Conservation (phyloP, 202 grass and related monocot genomes). For the Bolboschoenoplectus hybrid region DNA sequence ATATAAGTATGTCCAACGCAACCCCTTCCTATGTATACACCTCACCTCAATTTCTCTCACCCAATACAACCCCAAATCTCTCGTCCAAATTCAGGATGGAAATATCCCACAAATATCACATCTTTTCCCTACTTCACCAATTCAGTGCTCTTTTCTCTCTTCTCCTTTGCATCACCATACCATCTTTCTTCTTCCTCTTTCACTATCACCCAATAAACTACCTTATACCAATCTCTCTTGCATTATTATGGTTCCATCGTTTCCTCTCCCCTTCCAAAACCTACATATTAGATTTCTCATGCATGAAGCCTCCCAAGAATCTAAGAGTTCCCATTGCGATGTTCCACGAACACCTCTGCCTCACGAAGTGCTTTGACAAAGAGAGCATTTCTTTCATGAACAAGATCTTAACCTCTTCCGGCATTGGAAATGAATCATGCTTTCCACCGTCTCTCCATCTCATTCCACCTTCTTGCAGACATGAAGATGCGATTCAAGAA, state of each 20-base stretch:
- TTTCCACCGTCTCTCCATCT: constrained; percentile 56
- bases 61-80: neutral
- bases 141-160: constrained; percentile 24
- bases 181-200: constrained; percentile 36
- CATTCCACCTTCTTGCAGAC: constrained; percentile 50
- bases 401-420: constrained; percentile 44
- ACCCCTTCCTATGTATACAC: neutral
- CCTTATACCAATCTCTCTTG: constrained; percentile 43
- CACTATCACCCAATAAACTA: neutral
- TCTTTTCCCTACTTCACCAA: constrained; percentile 39
- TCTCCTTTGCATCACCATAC: constrained; percentile 41
- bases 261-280: neutral
- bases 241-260: constrained; percentile 41
- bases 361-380: constrained; percentile 62
- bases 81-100: constrained; percentile 45
- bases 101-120: constrained; percentile 51
- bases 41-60: neutral
- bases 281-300: constrained; percentile 64
- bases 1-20: neutral
- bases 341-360: constrained; percentile 51
- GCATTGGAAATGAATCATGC: constrained; percentile 85
- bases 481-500: constrained; percentile 48
- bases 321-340: constrained; percentile 42
- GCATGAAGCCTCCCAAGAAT: constrained; percentile 53
- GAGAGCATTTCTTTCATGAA: constrained; percentile 71